Evolutionary conservation across 2,329 filamentous ascomycete genomes (phyloP).

Genomic region (Claviceps fusiformis): DNA sequence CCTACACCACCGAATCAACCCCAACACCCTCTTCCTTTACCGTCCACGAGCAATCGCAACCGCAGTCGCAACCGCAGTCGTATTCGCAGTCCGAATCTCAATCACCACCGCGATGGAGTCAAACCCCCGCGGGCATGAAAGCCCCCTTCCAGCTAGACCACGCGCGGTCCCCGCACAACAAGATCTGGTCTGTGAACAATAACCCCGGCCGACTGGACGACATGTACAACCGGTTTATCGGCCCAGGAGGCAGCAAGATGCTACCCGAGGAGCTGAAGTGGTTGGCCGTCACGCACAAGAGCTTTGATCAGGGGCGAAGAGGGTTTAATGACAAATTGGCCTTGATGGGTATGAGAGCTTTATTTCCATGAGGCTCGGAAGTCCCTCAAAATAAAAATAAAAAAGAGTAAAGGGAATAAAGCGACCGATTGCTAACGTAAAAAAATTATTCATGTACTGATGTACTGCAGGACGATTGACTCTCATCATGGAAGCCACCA

Average conservation of each 20-base stretch:
- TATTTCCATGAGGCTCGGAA: no score
- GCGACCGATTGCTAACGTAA: no score
- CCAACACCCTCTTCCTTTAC: constrained; percentile 13
- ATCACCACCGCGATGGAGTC: constrained; percentile 48
- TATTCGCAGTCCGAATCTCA: not conserved
- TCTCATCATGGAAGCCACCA: constrained; percentile 25
- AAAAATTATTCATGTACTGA: not conserved
- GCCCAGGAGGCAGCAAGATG: constrained; percentile 55
- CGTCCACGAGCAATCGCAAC: constrained; percentile 1
- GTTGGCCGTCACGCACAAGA: constrained; percentile 95
- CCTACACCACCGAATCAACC: constrained; percentile 15
- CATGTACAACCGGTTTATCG: constrained; percentile 66
- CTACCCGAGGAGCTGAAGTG: constrained; percentile 89
- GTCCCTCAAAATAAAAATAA: not conserved
- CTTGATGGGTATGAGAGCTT: constrained; percentile 53
- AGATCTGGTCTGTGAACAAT: constrained; percentile 57
- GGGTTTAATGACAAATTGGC: constrained; percentile 90
- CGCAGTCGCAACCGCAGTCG: not conserved
- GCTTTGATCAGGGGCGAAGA: constrained; percentile 86
- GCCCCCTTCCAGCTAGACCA: constrained; percentile 51
- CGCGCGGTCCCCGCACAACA: constrained; percentile 38
- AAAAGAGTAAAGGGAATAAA: not conserved
- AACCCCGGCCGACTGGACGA: constrained; percentile 61
- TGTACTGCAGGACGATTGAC: constrained; percentile 20
- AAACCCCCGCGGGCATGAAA: constrained; percentile 57